These are phyloP conservation scores for Russula lepida DNA, from an alignment of 768 basidiomycete species.

Conservation along the genomic window DNA sequence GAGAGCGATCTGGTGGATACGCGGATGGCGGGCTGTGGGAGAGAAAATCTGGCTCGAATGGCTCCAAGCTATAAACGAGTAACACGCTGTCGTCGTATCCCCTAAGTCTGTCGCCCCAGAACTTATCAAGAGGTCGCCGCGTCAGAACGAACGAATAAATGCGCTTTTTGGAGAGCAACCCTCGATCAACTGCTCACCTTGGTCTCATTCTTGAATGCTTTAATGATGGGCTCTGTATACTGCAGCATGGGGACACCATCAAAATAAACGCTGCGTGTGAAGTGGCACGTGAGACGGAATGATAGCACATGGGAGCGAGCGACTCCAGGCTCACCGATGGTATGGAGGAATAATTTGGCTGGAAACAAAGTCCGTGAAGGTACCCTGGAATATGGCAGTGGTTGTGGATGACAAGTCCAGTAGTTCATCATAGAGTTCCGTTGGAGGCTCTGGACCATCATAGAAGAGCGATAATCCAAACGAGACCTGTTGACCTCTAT, in stretches of 20 bases:
- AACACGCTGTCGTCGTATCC: slow-evolving; percentile 32
- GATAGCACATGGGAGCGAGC: neutral
- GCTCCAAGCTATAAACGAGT: slow-evolving; percentile 31
- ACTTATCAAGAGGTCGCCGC: slow-evolving; percentile 30
- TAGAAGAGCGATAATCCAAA: slow-evolving; percentile 37
- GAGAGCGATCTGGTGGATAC: slow-evolving; percentile 20
- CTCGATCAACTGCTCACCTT: neutral
- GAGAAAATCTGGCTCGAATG: slow-evolving; percentile 9
- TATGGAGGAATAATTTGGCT: slow-evolving; percentile 25
- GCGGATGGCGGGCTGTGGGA: slow-evolving; percentile 15
- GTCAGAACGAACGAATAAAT: neutral
- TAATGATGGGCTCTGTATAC: neutral
- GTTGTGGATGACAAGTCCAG: slow-evolving; percentile 32
- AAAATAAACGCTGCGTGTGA: slow-evolving; percentile 12
- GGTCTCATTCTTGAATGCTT: slow-evolving; percentile 6
- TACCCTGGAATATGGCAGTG: slow-evolving; percentile 30
- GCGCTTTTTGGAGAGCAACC: too few relatives aligned
- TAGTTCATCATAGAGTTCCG: slow-evolving; percentile 41
- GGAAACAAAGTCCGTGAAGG: slow-evolving; percentile 31
- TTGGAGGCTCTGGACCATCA: slow-evolving; percentile 40
- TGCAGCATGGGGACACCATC: neutral
- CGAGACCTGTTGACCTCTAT: slow-evolving; percentile 18
- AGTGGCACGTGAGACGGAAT: neutral
- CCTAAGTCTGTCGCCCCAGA: slow-evolving; percentile 36
- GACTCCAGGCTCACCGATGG: slow-evolving; percentile 10